These are phyloP conservation scores for Lactarius psammicola DNA, from an alignment of 768 basidiomycete genomes.

Conservation along the genomic window DNA sequence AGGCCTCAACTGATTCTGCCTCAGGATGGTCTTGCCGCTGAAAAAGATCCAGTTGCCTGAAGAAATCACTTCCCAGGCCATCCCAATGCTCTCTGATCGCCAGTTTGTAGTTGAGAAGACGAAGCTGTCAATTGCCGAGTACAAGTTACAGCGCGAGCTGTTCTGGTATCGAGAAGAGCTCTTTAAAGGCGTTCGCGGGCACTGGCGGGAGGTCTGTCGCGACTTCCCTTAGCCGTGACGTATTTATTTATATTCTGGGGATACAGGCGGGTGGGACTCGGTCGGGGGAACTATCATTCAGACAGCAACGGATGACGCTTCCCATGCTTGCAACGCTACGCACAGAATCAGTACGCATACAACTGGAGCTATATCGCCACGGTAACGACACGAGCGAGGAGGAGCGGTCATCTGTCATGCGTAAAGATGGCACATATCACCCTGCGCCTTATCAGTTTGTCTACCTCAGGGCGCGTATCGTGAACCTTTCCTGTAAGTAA, in stretches of 20 bases:
- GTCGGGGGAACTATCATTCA: constrained; percentile 70
- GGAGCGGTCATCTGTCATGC: constrained; percentile 29
- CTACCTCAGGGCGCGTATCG: constrained; percentile 53
- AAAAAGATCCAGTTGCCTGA: constrained; percentile 64
- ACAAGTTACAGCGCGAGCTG: constrained; percentile 66
- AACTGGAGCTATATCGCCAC: constrained; percentile 37
- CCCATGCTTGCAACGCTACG: constrained; percentile 79
- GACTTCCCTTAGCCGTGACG: neutral
- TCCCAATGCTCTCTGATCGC: constrained; percentile 82
- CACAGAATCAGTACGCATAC: constrained; percentile 60
- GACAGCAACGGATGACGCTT: constrained; percentile 72
- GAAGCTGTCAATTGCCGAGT: constrained; percentile 55
- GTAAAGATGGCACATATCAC: constrained; percentile 45
- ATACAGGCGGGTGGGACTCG: constrained; percentile 75
- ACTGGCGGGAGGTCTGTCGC: constrained; percentile 80
- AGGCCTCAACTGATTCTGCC: constrained; percentile 7
- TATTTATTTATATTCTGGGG: neutral
- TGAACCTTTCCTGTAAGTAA: constrained; percentile 66
- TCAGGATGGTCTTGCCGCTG: constrained; percentile 67
- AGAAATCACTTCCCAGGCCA: constrained; percentile 57
- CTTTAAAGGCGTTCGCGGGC: constrained; percentile 61
- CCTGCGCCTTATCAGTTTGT: constrained; percentile 62
- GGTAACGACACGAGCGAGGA: constrained; percentile 22
- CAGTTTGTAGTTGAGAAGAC: constrained; percentile 89
- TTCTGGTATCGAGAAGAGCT: constrained; percentile 98